Percentiles rank a stretch among this genome's conserved stretches.
Conservation (phyloP, 768 basidiomycete species). For the Auricularia sp. region DNA sequence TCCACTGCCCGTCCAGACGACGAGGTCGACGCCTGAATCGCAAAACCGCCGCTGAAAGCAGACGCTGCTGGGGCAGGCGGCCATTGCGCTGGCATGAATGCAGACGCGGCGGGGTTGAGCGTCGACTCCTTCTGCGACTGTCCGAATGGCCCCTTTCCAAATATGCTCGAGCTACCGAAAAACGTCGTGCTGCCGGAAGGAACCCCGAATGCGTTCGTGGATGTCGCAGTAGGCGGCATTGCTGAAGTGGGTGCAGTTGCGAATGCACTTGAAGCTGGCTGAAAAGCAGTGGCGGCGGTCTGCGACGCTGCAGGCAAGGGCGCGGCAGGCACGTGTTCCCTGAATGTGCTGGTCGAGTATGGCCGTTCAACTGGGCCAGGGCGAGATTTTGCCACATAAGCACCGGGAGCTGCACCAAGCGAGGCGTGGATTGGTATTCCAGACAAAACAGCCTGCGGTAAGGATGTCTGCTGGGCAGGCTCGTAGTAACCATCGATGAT, state of each 20-base stretch:
- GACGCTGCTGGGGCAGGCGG: slow-evolving; percentile 4
- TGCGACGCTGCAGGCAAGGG: slow-evolving; percentile 9
- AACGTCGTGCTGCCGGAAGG: too few relatives aligned
- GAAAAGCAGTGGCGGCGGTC: not conserved
- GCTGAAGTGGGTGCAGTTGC: not conserved
- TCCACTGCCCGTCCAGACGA: too few relatives aligned
- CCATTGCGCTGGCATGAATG: slow-evolving; percentile 5
- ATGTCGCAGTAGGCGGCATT: not conserved
- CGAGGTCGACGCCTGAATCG: too few relatives aligned
- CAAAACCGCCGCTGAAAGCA: not conserved
- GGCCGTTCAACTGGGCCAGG: slow-evolving; percentile 18
- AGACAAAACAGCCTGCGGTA: slow-evolving; percentile 61
- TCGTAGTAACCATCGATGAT: slow-evolving; percentile 54
- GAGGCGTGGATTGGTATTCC: slow-evolving; percentile 24
- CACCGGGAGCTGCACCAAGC: slow-evolving; percentile 9
- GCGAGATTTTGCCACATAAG: slow-evolving; percentile 14
- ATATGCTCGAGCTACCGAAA: not conserved
- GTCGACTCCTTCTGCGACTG: not conserved
- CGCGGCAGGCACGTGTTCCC: slow-evolving; percentile 14
- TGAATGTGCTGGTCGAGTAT: slow-evolving; percentile 22
- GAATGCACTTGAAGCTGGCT: not conserved
- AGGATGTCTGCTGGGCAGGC: slow-evolving; percentile 49
- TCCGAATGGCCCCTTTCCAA: not conserved
- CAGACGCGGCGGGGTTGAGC: slow-evolving; percentile 11
- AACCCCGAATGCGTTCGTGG: not conserved